These are phyloP conservation scores for Posidonia australis DNA, from an alignment of 106 monocot species.

Conservation along the genomic window DNA sequence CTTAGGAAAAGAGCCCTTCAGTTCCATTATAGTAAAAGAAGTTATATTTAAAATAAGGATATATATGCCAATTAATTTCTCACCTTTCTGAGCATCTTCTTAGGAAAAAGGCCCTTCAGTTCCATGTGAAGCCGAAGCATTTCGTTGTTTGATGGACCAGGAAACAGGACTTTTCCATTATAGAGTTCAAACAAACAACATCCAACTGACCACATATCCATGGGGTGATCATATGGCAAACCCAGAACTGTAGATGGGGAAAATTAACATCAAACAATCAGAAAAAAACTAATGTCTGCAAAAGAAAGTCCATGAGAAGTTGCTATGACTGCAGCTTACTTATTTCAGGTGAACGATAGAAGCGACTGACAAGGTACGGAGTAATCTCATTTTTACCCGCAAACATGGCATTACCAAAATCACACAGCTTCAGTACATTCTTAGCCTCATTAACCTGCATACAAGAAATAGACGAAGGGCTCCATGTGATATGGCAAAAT, in stretches of 20 bases:
- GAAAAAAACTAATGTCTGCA: conserved; percentile 5
- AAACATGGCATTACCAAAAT: conserved; percentile 99
- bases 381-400: conserved; percentile 94
- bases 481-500: neutral
- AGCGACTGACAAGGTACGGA: conserved; percentile 96
- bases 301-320: neutral
- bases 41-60: too few species aligned
- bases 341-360: conserved; percentile 98
- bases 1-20: conserved; percentile 93
- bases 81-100: conserved; percentile 95
- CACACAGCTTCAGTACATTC: conserved; percentile 92
- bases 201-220: conserved; percentile 99
- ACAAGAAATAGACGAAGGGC: neutral
- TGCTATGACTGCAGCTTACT: conserved; percentile 37
- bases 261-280: neutral
- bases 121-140: conserved; percentile 99
- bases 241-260: conserved; percentile 74
- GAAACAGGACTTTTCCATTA: conserved; percentile 85
- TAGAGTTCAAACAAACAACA: conserved; percentile 97
- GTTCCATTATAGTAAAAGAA: too few species aligned
- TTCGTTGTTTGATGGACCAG: conserved; percentile 92
- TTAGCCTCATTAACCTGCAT: conserved; percentile 87
- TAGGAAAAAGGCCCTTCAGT: conserved; percentile 89
- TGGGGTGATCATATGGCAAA: conserved; percentile 82
- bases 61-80: too few species aligned